Percentiles rank a stretch among this genome's conserved stretches.
Conservation (phyloP, 768 basidiomycete species). For the Amanita rubescens region DNA sequence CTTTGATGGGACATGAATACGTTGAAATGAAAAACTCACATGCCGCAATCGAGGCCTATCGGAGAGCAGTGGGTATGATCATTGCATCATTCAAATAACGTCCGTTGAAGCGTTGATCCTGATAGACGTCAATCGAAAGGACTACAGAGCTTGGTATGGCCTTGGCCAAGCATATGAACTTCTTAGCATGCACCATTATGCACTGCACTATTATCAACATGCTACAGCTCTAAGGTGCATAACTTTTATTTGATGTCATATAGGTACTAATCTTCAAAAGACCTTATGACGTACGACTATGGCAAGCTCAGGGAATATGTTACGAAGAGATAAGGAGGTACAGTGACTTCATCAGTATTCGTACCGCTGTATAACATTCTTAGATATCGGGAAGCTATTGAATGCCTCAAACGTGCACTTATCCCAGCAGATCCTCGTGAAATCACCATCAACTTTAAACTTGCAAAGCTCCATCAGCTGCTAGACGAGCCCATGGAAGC, state of each 20-base stretch:
- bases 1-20: conserved; percentile 97
- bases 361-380: conserved; percentile 1
- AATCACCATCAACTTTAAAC: conserved; percentile 60
- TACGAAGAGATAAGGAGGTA: conserved; percentile 90
- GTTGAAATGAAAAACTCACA: conserved; percentile 99
- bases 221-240: conserved; percentile 87
- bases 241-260: not conserved
- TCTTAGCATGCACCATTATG: conserved; percentile 94
- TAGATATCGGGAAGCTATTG: conserved; percentile 83
- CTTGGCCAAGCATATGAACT: conserved; percentile 97
- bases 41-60: conserved; percentile 96
- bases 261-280: conserved; percentile 29
- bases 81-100: not conserved
- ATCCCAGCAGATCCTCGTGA: conserved; percentile 74
- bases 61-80: conserved; percentile 84
- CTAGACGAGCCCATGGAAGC: conserved; percentile 64
- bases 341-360: conserved; percentile 13
- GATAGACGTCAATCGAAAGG: conserved; percentile 90
- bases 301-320: conserved; percentile 91
- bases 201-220: conserved; percentile 92
- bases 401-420: conserved; percentile 87
- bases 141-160: conserved; percentile 98
- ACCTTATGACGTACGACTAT: conserved; percentile 92
- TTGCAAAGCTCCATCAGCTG: conserved; percentile 64
- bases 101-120: not conserved